Evolutionary conservation across 1,284 basidiomycete species (phyloP).

Genomic region (Sporisorium sorghi): DNA sequence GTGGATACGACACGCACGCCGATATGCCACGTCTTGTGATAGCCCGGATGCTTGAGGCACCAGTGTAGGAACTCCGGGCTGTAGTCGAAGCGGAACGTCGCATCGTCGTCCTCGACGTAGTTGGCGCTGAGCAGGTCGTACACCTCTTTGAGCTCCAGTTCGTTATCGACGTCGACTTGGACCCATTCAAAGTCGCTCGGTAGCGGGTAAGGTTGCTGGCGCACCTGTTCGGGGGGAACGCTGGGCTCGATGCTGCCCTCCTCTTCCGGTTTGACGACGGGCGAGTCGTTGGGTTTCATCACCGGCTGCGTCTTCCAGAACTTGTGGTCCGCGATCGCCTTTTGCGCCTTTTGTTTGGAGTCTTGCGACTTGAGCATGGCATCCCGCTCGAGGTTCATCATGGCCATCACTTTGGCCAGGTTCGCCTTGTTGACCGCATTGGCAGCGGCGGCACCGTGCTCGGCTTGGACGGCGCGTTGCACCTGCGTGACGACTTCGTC

Average conservation of each 20-base stretch:
- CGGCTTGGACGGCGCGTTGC: slow-evolving; percentile 41
- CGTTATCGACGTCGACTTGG: slow-evolving; percentile 82
- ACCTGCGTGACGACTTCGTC: slow-evolving; percentile 57
- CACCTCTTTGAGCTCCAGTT: slow-evolving; percentile 84
- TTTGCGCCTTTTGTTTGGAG: slow-evolving; percentile 51
- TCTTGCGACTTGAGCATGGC: slow-evolving; percentile 58
- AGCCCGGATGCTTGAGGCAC: slow-evolving; percentile 95
- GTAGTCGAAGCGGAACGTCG: slow-evolving; percentile 95
- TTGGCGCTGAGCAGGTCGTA: slow-evolving; percentile 91
- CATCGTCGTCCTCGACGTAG: slow-evolving; percentile 97
- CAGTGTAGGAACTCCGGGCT: slow-evolving; percentile 93
- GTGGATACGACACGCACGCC: slow-evolving; percentile 89
- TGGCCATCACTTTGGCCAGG: slow-evolving; percentile 58
- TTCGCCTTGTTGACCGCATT: slow-evolving; percentile 50
- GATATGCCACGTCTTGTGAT: slow-evolving; percentile 91
- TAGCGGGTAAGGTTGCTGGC: slow-evolving; percentile 85
- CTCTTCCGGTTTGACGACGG: slow-evolving; percentile 19
- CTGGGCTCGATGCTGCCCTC: slow-evolving; percentile 92
- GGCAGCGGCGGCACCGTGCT: slow-evolving; percentile 56
- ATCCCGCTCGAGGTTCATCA: slow-evolving; percentile 60
- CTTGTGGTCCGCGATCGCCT: slow-evolving; percentile 64
- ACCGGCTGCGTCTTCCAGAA: slow-evolving; percentile 77
- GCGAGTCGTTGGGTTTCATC: slow-evolving; percentile 76
- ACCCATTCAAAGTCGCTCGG: slow-evolving; percentile 96
- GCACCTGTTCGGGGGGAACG: slow-evolving; percentile 81